Evolutionary conservation across 2,329 filamentous ascomycete genomes (phyloP).

Genomic region (Aspergillus amoenus): DNA sequence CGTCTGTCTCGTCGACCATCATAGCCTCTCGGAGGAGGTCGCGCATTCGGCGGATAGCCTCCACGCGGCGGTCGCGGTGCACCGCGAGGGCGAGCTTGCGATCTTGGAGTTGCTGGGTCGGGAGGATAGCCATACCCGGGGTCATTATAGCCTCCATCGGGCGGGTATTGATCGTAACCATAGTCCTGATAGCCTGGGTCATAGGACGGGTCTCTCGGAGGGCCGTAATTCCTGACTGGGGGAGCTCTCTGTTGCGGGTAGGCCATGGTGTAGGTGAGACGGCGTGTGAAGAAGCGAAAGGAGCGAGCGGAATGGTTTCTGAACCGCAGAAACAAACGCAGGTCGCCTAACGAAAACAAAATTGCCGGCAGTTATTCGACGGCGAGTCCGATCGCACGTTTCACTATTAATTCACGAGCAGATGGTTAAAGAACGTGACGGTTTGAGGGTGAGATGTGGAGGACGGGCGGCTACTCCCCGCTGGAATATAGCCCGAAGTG

Average conservation of each 20-base stretch:
- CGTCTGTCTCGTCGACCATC: slow-evolving; percentile 27
- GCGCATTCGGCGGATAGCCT: slow-evolving; percentile 28
- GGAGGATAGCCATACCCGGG: slow-evolving; percentile 27
- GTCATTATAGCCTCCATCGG: slow-evolving; percentile 25
- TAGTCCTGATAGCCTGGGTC: slow-evolving; percentile 27
- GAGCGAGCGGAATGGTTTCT: background rate
- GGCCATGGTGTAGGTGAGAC: slow-evolving; percentile 30
- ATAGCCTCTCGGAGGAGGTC: slow-evolving; percentile 25
- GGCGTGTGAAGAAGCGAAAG: background rate
- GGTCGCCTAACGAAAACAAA: background rate
- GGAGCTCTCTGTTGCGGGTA: slow-evolving; percentile 34
- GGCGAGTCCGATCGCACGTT: background rate
- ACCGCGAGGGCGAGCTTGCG: slow-evolving; percentile 26
- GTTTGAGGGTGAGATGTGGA: background rate
- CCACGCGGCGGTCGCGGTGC: slow-evolving; percentile 34
- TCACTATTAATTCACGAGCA: background rate
- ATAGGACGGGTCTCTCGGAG: slow-evolving; percentile 27
- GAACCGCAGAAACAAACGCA: background rate
- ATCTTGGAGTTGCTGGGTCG: slow-evolving; percentile 25
- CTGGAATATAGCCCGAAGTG: slow-evolving; percentile 6
- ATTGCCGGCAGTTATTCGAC: background rate
- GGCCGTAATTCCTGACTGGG: slow-evolving; percentile 33
- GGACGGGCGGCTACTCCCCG: slow-evolving; percentile 3
- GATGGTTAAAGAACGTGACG: background rate
- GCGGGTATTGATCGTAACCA: slow-evolving; percentile 27